These are phyloP conservation scores for Phellinidium pouzarii DNA, from an alignment of 1,284 basidiomycete species.

Conservation along the genomic window DNA sequence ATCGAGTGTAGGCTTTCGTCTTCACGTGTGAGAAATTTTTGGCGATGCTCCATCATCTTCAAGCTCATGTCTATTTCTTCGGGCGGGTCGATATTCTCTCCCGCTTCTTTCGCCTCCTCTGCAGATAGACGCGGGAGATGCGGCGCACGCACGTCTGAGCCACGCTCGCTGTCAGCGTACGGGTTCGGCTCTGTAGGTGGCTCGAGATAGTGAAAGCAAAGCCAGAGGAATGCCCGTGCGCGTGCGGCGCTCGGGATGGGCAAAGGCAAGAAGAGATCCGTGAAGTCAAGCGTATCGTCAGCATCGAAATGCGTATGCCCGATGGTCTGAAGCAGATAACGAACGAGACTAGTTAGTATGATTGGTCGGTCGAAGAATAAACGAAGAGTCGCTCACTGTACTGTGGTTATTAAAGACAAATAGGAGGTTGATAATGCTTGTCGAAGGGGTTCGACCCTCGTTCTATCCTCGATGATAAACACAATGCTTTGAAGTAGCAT, in stretches of 20 bases:
- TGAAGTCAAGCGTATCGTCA: constrained; percentile 43
- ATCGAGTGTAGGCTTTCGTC: neutral
- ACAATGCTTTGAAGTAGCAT: neutral
- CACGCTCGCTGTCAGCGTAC: constrained; percentile 22
- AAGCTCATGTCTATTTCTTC: constrained; percentile 64
- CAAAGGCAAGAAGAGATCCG: constrained; percentile 61
- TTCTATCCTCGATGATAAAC: neutral
- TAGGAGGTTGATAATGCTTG: constrained; percentile 73
- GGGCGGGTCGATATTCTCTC: constrained; percentile 61
- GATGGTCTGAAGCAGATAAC: constrained; percentile 36
- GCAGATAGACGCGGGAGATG: constrained; percentile 46
- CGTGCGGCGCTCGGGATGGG: constrained; percentile 54
- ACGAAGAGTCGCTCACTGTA: constrained; percentile 44
- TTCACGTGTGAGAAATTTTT: constrained; percentile 42
- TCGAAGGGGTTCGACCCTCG: constrained; percentile 48
- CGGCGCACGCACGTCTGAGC: constrained; percentile 30
- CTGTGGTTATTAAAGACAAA: constrained; percentile 70
- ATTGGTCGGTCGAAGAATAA: no score
- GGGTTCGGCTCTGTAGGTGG: constrained; percentile 23
- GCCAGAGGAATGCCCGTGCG: constrained; percentile 60
- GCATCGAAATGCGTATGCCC: constrained; percentile 48
- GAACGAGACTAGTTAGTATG: constrained; percentile 8
- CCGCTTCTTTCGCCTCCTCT: constrained; percentile 36
- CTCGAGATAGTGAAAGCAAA: constrained; percentile 57
- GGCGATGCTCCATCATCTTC: constrained; percentile 58